A percentile compares a stretch with the other conserved stretches of the same genome.
Evolutionary conservation across 306 rosid species (phyloP).

Genomic region (Castanea crenata): DNA sequence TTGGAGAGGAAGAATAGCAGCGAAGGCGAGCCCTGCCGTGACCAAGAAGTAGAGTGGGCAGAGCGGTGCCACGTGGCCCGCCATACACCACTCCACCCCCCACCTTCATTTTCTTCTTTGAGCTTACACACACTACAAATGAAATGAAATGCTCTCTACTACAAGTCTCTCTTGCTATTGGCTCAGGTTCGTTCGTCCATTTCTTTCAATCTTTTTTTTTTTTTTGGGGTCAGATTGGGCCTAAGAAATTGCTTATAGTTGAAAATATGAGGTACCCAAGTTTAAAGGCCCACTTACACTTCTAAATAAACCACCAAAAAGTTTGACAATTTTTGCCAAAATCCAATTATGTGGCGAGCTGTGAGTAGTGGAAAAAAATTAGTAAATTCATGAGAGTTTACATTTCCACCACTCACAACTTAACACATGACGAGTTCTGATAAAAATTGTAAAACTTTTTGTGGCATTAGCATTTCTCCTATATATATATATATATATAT

Average conservation of each 20-base stretch:
- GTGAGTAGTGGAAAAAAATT: too few relatives aligned
- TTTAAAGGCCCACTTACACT: too few relatives aligned
- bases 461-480: too few relatives aligned
- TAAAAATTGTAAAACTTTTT: too few relatives aligned
- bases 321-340: too few relatives aligned
- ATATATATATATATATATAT: too few relatives aligned
- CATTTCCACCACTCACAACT: too few relatives aligned
- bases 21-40: conserved; percentile 43
- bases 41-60: conserved; percentile 53
- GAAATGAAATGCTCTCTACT: background rate
- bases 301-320: too few relatives aligned
- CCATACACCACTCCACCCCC: conserved; percentile 72
- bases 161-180: background rate
- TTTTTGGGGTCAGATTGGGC: background rate
- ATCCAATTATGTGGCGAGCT: fast-evolving
- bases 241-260: background rate
- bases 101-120: conserved; percentile 43
- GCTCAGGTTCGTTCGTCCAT: background rate
- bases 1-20: conserved; percentile 42
- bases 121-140: background rate
- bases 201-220: background rate
- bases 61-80: conserved; percentile 56
- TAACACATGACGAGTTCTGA: too few relatives aligned
- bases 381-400: too few relatives aligned
- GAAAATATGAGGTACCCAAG: too few relatives aligned